Conservation (phyloP, 495 filamentous ascomycete genomes). For the Aspergillus mulundensis region DNA sequence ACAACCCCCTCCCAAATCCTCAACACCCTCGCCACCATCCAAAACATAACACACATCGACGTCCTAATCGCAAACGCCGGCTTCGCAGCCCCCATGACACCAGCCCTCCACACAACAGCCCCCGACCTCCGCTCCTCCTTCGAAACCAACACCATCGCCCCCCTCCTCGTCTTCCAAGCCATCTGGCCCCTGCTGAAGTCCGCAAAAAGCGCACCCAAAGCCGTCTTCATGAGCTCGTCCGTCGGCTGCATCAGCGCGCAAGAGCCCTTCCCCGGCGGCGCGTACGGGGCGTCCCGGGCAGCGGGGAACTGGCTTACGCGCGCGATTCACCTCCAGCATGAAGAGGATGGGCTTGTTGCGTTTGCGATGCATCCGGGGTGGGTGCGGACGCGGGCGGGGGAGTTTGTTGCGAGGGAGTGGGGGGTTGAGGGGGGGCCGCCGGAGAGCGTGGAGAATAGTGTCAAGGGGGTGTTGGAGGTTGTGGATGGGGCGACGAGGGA, state of each 20-base stretch:
- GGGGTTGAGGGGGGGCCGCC: slow-evolving; percentile 2
- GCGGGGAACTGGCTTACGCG: slow-evolving; percentile 30
- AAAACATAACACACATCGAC: slow-evolving; percentile 39
- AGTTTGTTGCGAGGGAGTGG: slow-evolving; percentile 21
- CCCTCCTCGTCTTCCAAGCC: slow-evolving; percentile 38
- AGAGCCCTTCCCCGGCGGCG: slow-evolving; percentile 23
- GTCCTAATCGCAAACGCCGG: slow-evolving; percentile 52
- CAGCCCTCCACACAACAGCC: slow-evolving; percentile 10
- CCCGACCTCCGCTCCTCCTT: slow-evolving; percentile 24
- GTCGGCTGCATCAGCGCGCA: slow-evolving; percentile 21
- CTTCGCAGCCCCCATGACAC: slow-evolving; percentile 14
- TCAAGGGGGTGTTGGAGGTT: slow-evolving; percentile 30
- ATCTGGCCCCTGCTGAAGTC: slow-evolving; percentile 29
- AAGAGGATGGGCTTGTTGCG: slow-evolving; percentile 29
- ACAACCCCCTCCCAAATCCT: slow-evolving; percentile 12
- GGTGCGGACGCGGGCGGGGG: background rate
- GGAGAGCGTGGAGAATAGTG: slow-evolving; percentile 22
- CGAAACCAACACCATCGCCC: slow-evolving; percentile 33
- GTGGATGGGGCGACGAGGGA: slow-evolving; percentile 18
- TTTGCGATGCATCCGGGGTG: slow-evolving; percentile 22
- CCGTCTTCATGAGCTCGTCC: slow-evolving; percentile 21
- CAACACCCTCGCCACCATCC: background rate
- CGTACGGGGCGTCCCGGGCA: slow-evolving; percentile 33
- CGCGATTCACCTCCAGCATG: slow-evolving; percentile 25
- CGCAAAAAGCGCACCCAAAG: slow-evolving; percentile 20